Conservation (phyloP, 768 basidiomycete species). For the Xanthoconium purpureum region DNA sequence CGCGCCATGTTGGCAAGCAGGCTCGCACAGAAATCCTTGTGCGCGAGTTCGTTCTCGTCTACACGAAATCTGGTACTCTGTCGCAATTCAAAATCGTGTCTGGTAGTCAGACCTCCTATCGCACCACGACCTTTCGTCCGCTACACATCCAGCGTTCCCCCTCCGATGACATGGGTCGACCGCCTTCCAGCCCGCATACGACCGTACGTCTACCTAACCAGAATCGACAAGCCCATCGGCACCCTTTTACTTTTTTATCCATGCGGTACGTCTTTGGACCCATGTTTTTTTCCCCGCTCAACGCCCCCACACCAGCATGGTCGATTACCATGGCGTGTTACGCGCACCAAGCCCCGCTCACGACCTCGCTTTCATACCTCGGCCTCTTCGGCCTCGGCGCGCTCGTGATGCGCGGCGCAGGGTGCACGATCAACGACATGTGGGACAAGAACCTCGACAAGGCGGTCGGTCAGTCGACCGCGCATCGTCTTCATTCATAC, state of each 20-base stretch:
- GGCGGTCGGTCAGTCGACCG: conserved; percentile 67
- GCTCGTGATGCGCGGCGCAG: conserved; percentile 94
- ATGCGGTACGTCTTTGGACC: conserved; percentile 63
- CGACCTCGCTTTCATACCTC: conserved; percentile 71
- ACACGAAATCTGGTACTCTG: neutral
- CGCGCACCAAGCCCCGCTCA: conserved; percentile 62
- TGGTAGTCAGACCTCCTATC: neutral
- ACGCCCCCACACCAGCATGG: conserved; percentile 64
- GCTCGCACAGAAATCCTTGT: conserved; percentile 2
- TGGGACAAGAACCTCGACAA: conserved; percentile 94
- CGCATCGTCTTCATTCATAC: neutral
- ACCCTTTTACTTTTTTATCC: conserved; percentile 90
- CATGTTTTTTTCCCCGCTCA: neutral
- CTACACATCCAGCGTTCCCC: conserved; percentile 11
- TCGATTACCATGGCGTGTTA: conserved; percentile 97
- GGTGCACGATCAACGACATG: conserved; percentile 98
- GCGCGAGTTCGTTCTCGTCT: neutral
- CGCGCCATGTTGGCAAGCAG: conserved; percentile 12
- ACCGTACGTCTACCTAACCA: conserved; percentile 84
- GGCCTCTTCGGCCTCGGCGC: conserved; percentile 87
- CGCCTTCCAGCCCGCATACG: conserved; percentile 52
- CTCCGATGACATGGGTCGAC: conserved; percentile 60
- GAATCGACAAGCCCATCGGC: conserved; percentile 96
- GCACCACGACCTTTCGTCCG: conserved; percentile 12
- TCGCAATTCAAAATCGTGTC: neutral